Evolutionary conservation across 148 eudicot genomes (phyloP).

Genomic region (Rhododendron simsii): DNA sequence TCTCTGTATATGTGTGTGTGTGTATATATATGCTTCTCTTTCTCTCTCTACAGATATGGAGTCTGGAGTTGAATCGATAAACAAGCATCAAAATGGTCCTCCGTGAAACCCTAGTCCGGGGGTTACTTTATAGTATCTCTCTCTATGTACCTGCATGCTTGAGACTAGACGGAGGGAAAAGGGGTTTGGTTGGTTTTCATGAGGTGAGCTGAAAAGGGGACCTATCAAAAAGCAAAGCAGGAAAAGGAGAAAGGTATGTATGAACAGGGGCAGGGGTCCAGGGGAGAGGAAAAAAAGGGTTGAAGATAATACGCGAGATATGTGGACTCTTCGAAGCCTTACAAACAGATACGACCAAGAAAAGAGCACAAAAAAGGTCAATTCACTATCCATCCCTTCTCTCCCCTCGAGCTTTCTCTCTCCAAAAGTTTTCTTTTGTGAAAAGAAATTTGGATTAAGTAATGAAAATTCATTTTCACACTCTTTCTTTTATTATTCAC

Average conservation of each 20-base stretch:
- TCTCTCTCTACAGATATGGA: background rate
- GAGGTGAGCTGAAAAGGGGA: slow-evolving; percentile 7
- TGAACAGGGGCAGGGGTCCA: background rate
- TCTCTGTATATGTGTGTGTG: background rate
- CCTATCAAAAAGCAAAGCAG: slow-evolving; percentile 4
- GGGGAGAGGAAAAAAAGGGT: slow-evolving; percentile 10
- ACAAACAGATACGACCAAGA: slow-evolving; percentile 41
- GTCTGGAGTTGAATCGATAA: background rate
- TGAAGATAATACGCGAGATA: slow-evolving; percentile 28
- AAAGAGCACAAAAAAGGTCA: slow-evolving; percentile 25
- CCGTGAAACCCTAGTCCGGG: slow-evolving; percentile 12
- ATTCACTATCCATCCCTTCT: slow-evolving; percentile 39
- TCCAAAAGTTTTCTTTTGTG: background rate
- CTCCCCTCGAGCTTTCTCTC: slow-evolving; percentile 16
- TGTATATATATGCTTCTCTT: background rate
- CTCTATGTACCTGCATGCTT: slow-evolving; percentile 51
- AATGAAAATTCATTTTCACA: too few species aligned
- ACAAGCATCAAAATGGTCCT: background rate
- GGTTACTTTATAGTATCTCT: background rate
- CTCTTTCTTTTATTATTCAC: too few species aligned
- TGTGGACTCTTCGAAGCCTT: slow-evolving; percentile 92
- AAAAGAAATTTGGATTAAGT: background rate
- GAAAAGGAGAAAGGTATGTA: slow-evolving; percentile 7
- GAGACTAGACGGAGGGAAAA: slow-evolving; percentile 28
- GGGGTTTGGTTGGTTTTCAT: slow-evolving; percentile 8